Evolutionary conservation across 2,329 filamentous ascomycete species (phyloP).

Genomic region (Cytospora piceae): DNA sequence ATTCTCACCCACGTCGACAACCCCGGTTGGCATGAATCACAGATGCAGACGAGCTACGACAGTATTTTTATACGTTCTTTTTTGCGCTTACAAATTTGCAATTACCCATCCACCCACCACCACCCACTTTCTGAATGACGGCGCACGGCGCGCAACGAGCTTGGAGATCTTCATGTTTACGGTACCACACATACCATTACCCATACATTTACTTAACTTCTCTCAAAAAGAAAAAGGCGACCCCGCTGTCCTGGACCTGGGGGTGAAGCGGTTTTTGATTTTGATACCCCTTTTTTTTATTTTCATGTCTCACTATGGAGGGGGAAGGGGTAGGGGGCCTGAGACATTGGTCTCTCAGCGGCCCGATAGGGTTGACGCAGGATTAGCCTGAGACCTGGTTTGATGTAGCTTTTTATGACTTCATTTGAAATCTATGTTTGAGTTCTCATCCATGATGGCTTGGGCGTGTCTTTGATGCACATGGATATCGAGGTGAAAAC

Average conservation of each 20-base stretch:
- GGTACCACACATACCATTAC: conserved; percentile 11
- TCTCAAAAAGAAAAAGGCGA: conserved; percentile 22
- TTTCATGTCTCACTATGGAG: background rate
- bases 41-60: background rate
- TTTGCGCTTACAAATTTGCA: background rate
- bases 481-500: too few species aligned
- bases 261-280: conserved; percentile 24
- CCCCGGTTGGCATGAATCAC: background rate
- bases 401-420: background rate
- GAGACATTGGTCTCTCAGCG: background rate
- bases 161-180: conserved; percentile 25
- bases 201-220: conserved; percentile 27
- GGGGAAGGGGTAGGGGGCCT: background rate
- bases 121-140: conserved; percentile 14
- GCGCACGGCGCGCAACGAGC: conserved; percentile 15
- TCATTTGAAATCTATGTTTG: background rate
- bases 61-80: background rate
- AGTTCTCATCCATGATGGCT: background rate
- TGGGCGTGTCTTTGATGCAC: too few species aligned
- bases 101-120: conserved; percentile 6
- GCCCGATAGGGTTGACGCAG: background rate
- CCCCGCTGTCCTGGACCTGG: conserved; percentile 25
- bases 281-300: conserved; percentile 20
- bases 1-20: background rate
- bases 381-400: background rate